Percentiles rank a stretch among this genome's conserved stretches.
These are phyloP conservation scores for Neurospora intermedia DNA, from an alignment of 495 filamentous ascomycete species.

Conservation along the genomic window DNA sequence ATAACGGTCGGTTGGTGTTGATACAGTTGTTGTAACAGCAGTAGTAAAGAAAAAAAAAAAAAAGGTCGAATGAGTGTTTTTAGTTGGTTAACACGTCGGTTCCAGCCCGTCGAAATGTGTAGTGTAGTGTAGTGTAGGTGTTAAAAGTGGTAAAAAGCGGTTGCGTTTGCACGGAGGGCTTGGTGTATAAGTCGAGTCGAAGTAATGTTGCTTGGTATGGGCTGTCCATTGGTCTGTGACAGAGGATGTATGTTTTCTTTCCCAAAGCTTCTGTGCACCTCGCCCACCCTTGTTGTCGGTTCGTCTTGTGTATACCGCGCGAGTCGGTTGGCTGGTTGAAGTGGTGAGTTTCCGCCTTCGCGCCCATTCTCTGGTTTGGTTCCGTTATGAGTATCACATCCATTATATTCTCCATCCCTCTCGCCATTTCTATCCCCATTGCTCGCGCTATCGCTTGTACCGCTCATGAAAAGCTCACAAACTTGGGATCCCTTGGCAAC, in stretches of 20 bases:
- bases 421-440: neutral
- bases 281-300: neutral
- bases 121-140: neutral
- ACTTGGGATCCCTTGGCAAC: slow-evolving; percentile 82
- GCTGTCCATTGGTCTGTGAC: neutral
- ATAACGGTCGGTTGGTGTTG: neutral
- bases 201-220: neutral
- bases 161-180: neutral
- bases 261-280: neutral
- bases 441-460: neutral
- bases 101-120: neutral
- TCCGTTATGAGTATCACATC: neutral
- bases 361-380: neutral
- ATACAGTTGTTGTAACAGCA: neutral
- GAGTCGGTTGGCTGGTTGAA: neutral
- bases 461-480: slow-evolving; percentile 73
- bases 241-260: neutral
- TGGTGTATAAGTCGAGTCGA: neutral
- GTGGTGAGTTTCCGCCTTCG: neutral
- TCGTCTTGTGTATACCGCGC: neutral
- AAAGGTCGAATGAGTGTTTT: neutral
- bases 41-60: neutral
- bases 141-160: neutral
- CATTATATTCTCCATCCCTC: neutral
- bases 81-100: neutral